These are phyloP conservation scores for Echinosophora koreensis DNA, from an alignment of 306 rosid genomes.

Conservation along the genomic window DNA sequence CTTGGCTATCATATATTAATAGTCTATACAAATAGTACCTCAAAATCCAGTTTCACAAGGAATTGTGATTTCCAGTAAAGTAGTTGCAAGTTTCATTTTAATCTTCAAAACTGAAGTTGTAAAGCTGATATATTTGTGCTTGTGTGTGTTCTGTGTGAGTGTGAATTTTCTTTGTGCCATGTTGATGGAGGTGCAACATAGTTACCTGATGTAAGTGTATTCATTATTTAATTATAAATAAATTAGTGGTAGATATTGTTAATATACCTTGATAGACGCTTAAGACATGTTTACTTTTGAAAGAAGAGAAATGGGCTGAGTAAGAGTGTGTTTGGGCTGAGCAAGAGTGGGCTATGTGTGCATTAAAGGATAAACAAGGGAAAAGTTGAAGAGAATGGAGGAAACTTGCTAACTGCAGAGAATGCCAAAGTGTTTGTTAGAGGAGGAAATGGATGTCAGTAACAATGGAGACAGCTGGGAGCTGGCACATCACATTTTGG, in stretches of 20 bases:
- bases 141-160: no score
- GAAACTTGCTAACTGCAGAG: background rate
- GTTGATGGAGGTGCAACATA: background rate
- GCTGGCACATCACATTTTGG: no score
- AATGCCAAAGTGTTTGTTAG: no score
- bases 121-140: no score
- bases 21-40: no score
- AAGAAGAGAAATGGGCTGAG: background rate
- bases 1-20: no score
- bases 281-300: background rate
- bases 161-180: background rate
- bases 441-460: no score
- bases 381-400: background rate
- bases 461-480: no score
- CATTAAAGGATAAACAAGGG: background rate
- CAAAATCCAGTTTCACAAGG: no score
- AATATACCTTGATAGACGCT: background rate
- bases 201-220: background rate
- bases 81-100: no score
- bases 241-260: background rate
- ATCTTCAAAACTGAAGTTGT: no score
- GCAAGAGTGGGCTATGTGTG: slow-evolving; percentile 1
- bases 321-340: background rate
- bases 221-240: background rate
- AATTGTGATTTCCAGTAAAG: no score